Conservation (phyloP, 2,329 filamentous ascomycete genomes). For the Ilyonectria robusta region DNA sequence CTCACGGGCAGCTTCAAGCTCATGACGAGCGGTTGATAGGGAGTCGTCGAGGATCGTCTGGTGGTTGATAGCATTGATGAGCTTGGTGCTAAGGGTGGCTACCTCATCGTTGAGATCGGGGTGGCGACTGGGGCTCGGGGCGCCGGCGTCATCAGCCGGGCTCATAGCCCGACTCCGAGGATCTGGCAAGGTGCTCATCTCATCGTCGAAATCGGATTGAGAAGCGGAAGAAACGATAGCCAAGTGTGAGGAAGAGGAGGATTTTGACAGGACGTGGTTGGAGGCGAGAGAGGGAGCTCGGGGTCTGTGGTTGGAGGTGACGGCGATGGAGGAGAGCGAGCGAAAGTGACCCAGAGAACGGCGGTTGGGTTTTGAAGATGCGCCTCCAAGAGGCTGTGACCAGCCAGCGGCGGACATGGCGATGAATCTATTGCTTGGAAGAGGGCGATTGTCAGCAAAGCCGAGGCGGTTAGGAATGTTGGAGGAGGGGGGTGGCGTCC, state of each 20-base stretch:
- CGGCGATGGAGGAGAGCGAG: conserved; percentile 67
- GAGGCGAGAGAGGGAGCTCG: conserved; percentile 52
- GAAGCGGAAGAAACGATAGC: conserved; percentile 56
- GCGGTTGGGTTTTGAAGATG: conserved; percentile 45
- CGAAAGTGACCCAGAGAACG: conserved; percentile 65
- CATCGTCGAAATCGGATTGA: conserved; percentile 65
- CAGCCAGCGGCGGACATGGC: conserved; percentile 62
- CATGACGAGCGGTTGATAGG: conserved; percentile 84
- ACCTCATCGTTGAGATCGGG: conserved; percentile 80
- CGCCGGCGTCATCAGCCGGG: conserved; percentile 56
- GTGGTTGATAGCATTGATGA: conserved; percentile 97
- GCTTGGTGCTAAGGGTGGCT: conserved; percentile 90
- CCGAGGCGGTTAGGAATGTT: conserved; percentile 5
- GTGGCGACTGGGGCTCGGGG: conserved; percentile 58
- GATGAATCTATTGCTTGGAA: conserved; percentile 62
- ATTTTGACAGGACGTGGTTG: conserved; percentile 58
- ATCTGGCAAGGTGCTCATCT: conserved; percentile 79
- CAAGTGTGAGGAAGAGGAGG: conserved; percentile 54
- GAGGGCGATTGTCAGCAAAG: conserved; percentile 34
- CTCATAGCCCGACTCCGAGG: conserved; percentile 69
- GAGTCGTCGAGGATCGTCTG: conserved; percentile 93
- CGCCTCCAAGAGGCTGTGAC: conserved; percentile 58
- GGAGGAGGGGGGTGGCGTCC: conserved; percentile 27
- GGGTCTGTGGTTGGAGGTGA: conserved; percentile 55
- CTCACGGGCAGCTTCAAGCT: conserved; percentile 81